Evolutionary conservation across 768 basidiomycete species (phyloP), one percentile per base, ranked within the genome.

Genomic region (Mycena kentingensis): DNA sequence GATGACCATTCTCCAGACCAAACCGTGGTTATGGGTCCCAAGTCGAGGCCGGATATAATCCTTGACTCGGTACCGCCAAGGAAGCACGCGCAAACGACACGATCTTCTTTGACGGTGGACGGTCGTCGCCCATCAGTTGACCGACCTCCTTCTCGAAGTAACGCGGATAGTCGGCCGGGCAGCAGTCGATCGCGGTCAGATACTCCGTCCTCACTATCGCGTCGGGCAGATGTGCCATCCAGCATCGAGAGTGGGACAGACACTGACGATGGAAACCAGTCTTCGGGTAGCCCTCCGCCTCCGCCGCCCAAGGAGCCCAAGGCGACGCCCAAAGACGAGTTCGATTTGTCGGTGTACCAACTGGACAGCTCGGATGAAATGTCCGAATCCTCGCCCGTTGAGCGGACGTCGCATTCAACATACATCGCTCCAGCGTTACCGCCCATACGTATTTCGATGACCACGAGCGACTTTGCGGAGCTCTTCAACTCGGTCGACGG

Each of bases 371-470:
- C 74, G 3, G 78, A 80, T 19, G 77, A 79, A 19, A 55, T 70
- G 51, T 71, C 71, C 15, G 87, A 87, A 58, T 81, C 81, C 11
- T 81, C 83, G 2, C 81, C 84, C 0, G 80, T 88, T 26, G 82
- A 89, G 64, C 80, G 77, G 36, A 83, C 79, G 11, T 84, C 86
- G 7, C 80, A 80, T 61, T 75, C 88, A 5, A 91, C 91, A 18
- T 88, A 88, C 66, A 90, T 92, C 43, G 88, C 90, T 0, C 93
- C 93, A 32, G 89, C 91, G 3, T 74, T 94, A 25, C 93, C 93
- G 3, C 91, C 91, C 0, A 93, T 96, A 63, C 84, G 90, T n/a
- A 88, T 96, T 67, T 95, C 93, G 15, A 79, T 96, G 72, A 88
- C 83, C 52, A 80, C 84, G 39, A 75, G 83, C 0, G 93, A 96